These are phyloP conservation scores for Dictyostelium purpureum DNA, from an alignment of 78 protist species.

Conservation along the genomic window DNA sequence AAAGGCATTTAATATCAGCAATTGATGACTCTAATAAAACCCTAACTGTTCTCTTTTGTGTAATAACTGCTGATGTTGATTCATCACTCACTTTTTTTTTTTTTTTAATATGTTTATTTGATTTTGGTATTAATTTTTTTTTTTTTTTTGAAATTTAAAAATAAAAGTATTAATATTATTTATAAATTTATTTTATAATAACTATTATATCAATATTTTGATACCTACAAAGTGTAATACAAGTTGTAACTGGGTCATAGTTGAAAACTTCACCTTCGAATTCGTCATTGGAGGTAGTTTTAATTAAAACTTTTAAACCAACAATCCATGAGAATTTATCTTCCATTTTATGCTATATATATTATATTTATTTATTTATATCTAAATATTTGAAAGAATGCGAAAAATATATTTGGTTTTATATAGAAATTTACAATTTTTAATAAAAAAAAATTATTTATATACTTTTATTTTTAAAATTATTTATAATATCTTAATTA, in stretches of 20 bases:
- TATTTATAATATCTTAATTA: too few species aligned
- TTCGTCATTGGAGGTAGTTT: conserved; percentile 32
- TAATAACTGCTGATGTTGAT: conserved; percentile 2
- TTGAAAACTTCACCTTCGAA: conserved; percentile 67
- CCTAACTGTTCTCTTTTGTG: conserved; percentile 47
- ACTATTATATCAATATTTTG: not conserved
- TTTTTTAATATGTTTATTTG: too few species aligned
- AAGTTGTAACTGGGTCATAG: conserved; percentile 56
- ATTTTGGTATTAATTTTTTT: not conserved
- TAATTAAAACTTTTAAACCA: conserved; percentile 52
- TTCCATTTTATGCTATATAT: not conserved
- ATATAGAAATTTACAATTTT: not conserved
- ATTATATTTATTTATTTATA: too few species aligned
- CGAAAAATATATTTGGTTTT: not conserved
- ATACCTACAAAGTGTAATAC: conserved; percentile 54
- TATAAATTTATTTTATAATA: not conserved
- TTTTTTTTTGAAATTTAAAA: not conserved
- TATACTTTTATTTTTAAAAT: too few species aligned
- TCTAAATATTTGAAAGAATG: too few species aligned
- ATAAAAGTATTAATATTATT: not conserved
- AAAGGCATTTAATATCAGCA: conserved; percentile 27
- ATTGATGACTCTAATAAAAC: conserved; percentile 53
- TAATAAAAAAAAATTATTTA: too few species aligned
- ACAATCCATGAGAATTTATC: conserved; percentile 62
- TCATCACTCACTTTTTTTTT: conserved; percentile 65